Base-by-base conservation (phyloP, 257 asterid genomes). In the Ehretia macrophylla region DNA sequence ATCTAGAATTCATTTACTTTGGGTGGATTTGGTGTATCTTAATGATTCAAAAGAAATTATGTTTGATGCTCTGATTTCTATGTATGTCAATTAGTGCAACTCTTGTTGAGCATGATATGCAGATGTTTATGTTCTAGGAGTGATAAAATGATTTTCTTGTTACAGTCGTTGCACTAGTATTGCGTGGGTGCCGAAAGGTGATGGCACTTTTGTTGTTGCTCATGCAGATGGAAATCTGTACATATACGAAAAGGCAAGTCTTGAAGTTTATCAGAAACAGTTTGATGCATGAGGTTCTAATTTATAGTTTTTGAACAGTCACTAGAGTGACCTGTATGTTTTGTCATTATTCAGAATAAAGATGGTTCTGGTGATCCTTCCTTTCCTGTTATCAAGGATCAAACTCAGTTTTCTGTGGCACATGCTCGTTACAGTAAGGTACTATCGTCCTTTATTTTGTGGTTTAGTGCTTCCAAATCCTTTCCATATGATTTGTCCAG, bases 391-490 rank as follows among this genome's bases (percentile, higher is more conserved):
- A 82, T 94, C 74, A 90, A 87, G 79, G 99, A 94, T 71, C 99
- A 79, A 75, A 81, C 90, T 65, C 99, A 89, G 35, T 94, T 94
- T 80, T 87, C 94, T 55, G 96, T 94, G 32, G 68, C 95, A 27
- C 99, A 87, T 77, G 97, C 96, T 51, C 97, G 99, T 48, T 80
- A 89, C 77, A 90, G 95, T 74, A 94, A 87, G 97, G 99, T 94
- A 85, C 22, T 22, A 4, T 50, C n/a, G 35, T 56, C 64, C n/a
- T 50, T 23, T 61, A 61, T 46, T 32, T 17, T 13, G 23, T 49
- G 32, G 11, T 14, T 35, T 5, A 32, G 32, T 37, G 23, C n/a
- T 39, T 20, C 14, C n/a, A 13, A 1, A 8, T 58, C 14, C 8
- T 48, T 10, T 17, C 16, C 9, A 13, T 12, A 5, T 12, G 16